Evolutionary conservation across 768 basidiomycete genomes (phyloP).

Genomic region (Crucibulum laeve): DNA sequence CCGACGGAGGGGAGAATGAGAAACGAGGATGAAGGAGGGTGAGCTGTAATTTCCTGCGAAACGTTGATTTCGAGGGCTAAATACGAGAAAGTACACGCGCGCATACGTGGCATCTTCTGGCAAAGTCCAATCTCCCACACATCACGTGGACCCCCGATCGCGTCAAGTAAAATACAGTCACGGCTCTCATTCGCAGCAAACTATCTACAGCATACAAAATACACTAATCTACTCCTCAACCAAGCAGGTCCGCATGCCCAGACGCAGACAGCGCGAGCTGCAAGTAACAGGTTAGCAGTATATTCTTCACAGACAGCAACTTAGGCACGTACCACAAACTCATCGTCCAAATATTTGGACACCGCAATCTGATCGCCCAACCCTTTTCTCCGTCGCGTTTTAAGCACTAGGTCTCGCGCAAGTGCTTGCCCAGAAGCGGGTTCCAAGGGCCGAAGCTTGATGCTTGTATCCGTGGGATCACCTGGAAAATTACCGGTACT

Average conservation of each 20-base stretch:
- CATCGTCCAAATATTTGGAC: constrained; percentile 95
- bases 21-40: constrained; percentile 31
- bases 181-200: constrained; percentile 9
- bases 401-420: constrained; percentile 91
- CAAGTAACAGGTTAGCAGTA: constrained; percentile 7
- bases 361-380: constrained; percentile 96
- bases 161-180: neutral
- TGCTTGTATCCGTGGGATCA: constrained; percentile 96
- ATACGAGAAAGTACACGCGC: too few species aligned
- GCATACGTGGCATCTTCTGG: constrained; percentile 39
- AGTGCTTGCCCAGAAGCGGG: constrained; percentile 96
- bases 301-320: neutral
- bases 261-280: constrained; percentile 92
- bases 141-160: constrained; percentile 25
- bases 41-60: constrained; percentile 25
- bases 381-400: constrained; percentile 94
- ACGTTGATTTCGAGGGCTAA: too few species aligned
- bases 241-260: constrained; percentile 91
- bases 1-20: constrained; percentile 32
- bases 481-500: constrained; percentile 39
- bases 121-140: constrained; percentile 27
- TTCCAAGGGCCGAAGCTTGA: constrained; percentile 93
- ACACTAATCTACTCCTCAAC: constrained; percentile 26
- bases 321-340: constrained; percentile 73
- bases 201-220: constrained; percentile 10